phyloP scores from a whole-genome alignment of 805 yeast species.

The Sugiyamaella smithiae region DNA sequence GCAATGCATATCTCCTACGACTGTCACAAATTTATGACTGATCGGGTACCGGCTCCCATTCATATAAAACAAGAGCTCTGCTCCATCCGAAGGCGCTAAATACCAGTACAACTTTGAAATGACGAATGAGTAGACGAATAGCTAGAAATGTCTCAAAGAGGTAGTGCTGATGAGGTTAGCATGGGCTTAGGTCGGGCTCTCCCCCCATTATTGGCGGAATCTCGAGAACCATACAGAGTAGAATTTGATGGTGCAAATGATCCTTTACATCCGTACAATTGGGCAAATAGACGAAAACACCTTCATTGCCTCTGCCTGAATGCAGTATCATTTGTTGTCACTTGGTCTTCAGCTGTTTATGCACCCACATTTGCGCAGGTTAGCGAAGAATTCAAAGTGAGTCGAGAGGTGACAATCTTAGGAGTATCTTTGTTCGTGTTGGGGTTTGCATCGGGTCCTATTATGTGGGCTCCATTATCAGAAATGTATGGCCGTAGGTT shows the following conservation, averaged over 20 bases:
- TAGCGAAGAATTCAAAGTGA: slow-evolving; percentile 54
- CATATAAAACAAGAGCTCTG: too few species aligned
- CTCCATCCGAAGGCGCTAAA: too few species aligned
- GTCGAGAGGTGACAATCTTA: slow-evolving; percentile 58
- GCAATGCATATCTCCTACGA: too few species aligned
- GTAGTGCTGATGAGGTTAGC: too few species aligned
- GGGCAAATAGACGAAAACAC: slow-evolving; percentile 53
- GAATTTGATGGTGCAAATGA: slow-evolving; percentile 76
- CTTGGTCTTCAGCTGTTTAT: slow-evolving; percentile 84
- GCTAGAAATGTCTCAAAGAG: too few species aligned
- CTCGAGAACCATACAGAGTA: slow-evolving; percentile 48
- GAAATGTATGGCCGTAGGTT: slow-evolving; percentile 71
- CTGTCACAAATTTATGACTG: too few species aligned
- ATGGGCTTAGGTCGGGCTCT: slow-evolving; percentile 18
- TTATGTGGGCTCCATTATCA: slow-evolving; percentile 87
- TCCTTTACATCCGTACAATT: slow-evolving; percentile 77
- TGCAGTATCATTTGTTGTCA: slow-evolving; percentile 18
- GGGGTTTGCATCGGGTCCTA: slow-evolving; percentile 92
- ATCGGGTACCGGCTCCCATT: too few species aligned
- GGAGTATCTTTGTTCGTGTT: slow-evolving; percentile 80
- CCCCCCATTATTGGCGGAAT: slow-evolving; percentile 16
- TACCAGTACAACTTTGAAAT: too few species aligned
- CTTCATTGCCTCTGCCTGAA: slow-evolving; percentile 42
- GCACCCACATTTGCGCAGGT: slow-evolving; percentile 57
- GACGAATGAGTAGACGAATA: too few species aligned